Evolutionary conservation across 345 rosid species (phyloP).

Genomic region (Limnanthes douglasii): DNA sequence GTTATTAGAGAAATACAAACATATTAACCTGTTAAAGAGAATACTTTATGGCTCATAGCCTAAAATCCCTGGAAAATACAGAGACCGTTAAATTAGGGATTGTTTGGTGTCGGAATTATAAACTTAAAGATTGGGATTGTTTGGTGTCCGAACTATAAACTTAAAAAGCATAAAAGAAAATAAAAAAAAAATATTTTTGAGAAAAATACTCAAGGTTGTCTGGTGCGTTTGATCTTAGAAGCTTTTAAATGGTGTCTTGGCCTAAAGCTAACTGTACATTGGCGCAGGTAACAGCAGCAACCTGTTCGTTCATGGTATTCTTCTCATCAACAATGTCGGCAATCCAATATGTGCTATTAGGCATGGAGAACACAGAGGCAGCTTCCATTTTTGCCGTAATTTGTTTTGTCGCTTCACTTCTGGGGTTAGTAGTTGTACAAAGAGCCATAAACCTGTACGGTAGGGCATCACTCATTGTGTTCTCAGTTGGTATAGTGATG

Average conservation of each 20-base stretch:
- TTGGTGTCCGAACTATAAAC: no score
- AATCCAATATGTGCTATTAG: conserved; percentile 40
- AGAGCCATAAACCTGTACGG: conserved; percentile 38
- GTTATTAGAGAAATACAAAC: no score
- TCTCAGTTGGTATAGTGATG: conserved; percentile 70
- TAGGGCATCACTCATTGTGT: conserved; percentile 73
- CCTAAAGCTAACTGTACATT: background rate
- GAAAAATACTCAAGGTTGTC: background rate
- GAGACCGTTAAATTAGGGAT: no score
- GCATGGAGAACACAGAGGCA: conserved; percentile 41
- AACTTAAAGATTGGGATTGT: no score
- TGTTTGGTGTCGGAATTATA: no score
- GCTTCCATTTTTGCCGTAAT: conserved; percentile 36
- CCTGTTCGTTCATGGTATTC: conserved; percentile 22
- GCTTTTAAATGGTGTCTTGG: no score
- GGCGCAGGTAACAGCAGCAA: conserved; percentile 61
- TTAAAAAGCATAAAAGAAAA: no score
- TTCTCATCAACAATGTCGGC: conserved; percentile 25
- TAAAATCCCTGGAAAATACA: no score
- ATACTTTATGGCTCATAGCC: no score
- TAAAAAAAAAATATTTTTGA: no score
- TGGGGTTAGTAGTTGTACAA: conserved; percentile 60
- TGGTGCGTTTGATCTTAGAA: background rate
- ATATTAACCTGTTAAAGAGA: no score
- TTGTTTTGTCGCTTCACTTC: conserved; percentile 53